These are phyloP conservation scores for Neopestalotiopsis sp. DNA, from an alignment of 2,329 filamentous ascomycete species.

Conservation along the genomic window DNA sequence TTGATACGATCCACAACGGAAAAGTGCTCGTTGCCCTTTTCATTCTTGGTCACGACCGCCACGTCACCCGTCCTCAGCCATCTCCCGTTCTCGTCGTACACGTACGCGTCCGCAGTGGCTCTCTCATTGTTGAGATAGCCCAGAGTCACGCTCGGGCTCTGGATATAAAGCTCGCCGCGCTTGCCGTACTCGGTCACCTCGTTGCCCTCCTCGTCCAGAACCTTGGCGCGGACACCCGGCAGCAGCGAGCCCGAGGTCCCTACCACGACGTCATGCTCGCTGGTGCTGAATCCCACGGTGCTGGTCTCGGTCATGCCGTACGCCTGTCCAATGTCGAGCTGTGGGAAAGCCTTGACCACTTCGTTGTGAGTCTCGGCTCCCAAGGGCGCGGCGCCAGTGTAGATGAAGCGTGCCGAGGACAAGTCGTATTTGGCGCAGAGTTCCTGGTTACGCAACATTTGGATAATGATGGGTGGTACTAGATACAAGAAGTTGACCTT, in stretches of 20 bases:
- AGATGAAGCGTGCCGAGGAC: conserved; percentile 67
- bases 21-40: conserved; percentile 77
- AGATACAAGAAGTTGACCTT: conserved; percentile 71
- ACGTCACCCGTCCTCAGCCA: conserved; percentile 91
- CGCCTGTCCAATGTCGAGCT: conserved; percentile 67
- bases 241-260: conserved; percentile 76
- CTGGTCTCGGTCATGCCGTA: conserved; percentile 82
- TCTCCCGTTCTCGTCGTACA: conserved; percentile 67
- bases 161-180: conserved; percentile 81
- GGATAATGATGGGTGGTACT: conserved; percentile 82
- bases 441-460: conserved; percentile 70
- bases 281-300: conserved; percentile 70
- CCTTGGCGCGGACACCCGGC: conserved; percentile 67
- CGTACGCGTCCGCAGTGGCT: conserved; percentile 81
- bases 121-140: conserved; percentile 89
- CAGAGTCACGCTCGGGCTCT: conserved; percentile 76
- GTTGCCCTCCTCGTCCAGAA: conserved; percentile 70
- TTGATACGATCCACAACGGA: conserved; percentile 79
- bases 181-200: conserved; percentile 71
- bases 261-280: conserved; percentile 68
- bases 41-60: conserved; percentile 69
- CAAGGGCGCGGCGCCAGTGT: conserved; percentile 80
- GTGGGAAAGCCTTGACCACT: conserved; percentile 46
- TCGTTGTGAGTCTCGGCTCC: conserved; percentile 75
- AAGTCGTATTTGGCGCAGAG: conserved; percentile 72